Conservation (phyloP, 1,284 basidiomycete genomes). For the Ustilago loliicola region DNA sequence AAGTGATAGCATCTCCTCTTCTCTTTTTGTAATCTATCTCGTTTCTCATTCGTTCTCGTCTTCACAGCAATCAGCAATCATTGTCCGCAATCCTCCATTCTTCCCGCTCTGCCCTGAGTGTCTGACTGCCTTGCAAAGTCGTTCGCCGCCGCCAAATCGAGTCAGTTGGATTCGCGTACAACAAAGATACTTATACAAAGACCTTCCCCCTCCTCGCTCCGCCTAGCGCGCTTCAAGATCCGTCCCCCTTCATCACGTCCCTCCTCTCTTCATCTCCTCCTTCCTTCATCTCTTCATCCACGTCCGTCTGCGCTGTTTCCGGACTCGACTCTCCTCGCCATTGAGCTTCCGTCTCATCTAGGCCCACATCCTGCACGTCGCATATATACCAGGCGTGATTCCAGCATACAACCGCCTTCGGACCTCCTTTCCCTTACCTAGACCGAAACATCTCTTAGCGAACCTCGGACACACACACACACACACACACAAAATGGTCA, state of each 20-base stretch:
- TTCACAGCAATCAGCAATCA: slow-evolving; percentile 16
- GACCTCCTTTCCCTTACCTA: not conserved
- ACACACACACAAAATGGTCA: slow-evolving; percentile 49
- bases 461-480: not conserved
- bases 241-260: slow-evolving; percentile 71
- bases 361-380: not conserved
- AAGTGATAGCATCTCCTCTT: not conserved
- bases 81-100: not conserved
- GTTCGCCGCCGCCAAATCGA: slow-evolving; percentile 4
- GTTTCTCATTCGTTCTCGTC: slow-evolving; percentile 32
- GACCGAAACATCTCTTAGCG: not conserved
- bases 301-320: slow-evolving; percentile 59
- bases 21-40: slow-evolving; percentile 27
- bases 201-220: slow-evolving; percentile 65
- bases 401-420: not conserved
- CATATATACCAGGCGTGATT: not conserved
- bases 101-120: not conserved
- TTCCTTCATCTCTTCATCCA: slow-evolving; percentile 69
- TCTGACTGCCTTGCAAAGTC: not conserved
- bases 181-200: slow-evolving; percentile 8
- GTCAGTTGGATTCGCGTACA: slow-evolving; percentile 7
- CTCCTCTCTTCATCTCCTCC: slow-evolving; percentile 76
- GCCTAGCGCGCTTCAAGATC: not conserved
- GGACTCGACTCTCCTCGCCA: slow-evolving; percentile 25
- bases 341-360: not conserved